Conservation (phyloP, 2,329 filamentous ascomycete genomes). For the Dothidotthia symphoricarpi region DNA sequence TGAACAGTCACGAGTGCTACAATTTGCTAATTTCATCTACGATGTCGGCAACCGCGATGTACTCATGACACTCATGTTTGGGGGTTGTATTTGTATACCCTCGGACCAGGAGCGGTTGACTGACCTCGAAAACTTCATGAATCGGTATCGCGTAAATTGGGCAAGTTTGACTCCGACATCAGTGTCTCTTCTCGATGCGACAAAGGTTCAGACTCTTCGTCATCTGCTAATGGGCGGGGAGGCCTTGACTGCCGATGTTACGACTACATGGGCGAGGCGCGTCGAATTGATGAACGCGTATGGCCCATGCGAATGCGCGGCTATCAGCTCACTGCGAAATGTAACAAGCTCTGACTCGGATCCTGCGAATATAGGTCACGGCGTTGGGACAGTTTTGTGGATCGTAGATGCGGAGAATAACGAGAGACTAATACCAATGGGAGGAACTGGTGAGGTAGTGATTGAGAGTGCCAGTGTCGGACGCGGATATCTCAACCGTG, state of each 20-base stretch:
- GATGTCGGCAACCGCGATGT: conserved; percentile 31
- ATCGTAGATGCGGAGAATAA: conserved; percentile 22
- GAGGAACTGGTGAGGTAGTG: conserved; percentile 19
- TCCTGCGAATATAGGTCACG: conserved; percentile 41
- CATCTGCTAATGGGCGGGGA: conserved; percentile 46
- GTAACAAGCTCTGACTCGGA: background rate
- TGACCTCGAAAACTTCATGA: conserved; percentile 41
- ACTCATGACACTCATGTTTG: conserved; percentile 26
- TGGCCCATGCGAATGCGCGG: conserved; percentile 11
- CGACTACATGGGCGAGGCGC: conserved; percentile 7
- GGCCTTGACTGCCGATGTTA: conserved; percentile 5
- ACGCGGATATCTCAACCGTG: conserved; percentile 19
- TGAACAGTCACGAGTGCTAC: conserved; percentile 24
- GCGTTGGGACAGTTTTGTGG: conserved; percentile 11
- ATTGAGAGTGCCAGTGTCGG: conserved; percentile 18
- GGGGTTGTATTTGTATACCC: conserved; percentile 32
- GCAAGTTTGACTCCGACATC: conserved; percentile 25
- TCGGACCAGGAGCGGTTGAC: conserved; percentile 42
- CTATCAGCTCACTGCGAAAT: conserved; percentile 1
- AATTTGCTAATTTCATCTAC: conserved; percentile 33
- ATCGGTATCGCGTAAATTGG: conserved; percentile 21
- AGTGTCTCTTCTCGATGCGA: background rate
- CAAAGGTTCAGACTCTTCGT: conserved; percentile 43
- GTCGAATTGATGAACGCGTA: conserved; percentile 13
- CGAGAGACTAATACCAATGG: conserved; percentile 13